Conservation (phyloP, 208 protist species). For the Phytomonas serpens region DNA sequence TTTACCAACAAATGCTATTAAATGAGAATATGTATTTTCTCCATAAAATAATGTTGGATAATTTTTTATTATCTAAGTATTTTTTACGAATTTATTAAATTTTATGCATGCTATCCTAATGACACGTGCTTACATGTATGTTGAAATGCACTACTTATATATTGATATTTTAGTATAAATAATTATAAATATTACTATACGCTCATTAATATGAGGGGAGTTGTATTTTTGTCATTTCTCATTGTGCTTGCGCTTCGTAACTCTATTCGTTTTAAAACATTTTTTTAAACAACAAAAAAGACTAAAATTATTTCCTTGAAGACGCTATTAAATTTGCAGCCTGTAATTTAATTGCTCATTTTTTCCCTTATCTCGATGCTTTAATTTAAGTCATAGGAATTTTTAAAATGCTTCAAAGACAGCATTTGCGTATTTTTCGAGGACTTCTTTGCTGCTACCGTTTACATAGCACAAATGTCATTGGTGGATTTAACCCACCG, state of each 20-base stretch:
- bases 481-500: constrained; percentile 16
- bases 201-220: neutral
- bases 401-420: neutral
- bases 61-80: too few relatives aligned
- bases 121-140: too few relatives aligned
- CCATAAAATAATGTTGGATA: too few relatives aligned
- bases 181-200: too few relatives aligned
- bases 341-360: constrained; percentile 10
- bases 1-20: too few relatives aligned
- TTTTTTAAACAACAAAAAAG: neutral
- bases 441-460: neutral
- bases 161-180: neutral
- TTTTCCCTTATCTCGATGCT: constrained; percentile 4
- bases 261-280: neutral
- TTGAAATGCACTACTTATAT: too few relatives aligned
- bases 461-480: neutral
- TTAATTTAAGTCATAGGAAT: constrained; percentile 1
- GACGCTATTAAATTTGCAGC: neutral
- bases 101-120: too few relatives aligned
- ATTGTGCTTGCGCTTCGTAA: neutral
- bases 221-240: neutral
- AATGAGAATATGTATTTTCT: too few relatives aligned
- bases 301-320: constrained; percentile 5
- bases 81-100: too few relatives aligned
- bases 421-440: neutral